Percentiles rank a stretch among this genome's conserved stretches.
phyloP scores from a whole-genome alignment of 2,329 filamentous ascomycete genomes.

The Trichoderma aggressivum region DNA sequence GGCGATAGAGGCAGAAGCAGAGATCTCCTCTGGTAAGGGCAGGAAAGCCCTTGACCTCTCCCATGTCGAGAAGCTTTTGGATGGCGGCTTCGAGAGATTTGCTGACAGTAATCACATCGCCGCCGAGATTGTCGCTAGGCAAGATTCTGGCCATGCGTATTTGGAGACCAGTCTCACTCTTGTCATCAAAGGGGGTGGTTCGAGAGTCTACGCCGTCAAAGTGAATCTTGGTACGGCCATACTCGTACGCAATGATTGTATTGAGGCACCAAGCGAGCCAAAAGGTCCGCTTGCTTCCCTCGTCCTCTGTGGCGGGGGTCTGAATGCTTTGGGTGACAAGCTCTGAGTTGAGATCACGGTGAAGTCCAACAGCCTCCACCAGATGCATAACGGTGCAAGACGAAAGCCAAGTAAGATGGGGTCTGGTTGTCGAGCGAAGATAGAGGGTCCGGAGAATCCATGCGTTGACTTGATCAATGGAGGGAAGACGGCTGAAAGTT shows the following conservation, averaged over 20 bases:
- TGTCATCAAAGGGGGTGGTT: neutral
- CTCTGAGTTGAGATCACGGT: slow-evolving; percentile 13
- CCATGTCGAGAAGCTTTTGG: neutral
- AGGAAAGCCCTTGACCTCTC: neutral
- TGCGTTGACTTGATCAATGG: slow-evolving; percentile 21
- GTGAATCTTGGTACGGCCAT: slow-evolving; percentile 13
- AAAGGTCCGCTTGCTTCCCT: slow-evolving; percentile 17
- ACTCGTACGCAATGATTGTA: slow-evolving; percentile 20
- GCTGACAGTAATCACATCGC: slow-evolving; percentile 1
- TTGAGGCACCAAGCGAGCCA: slow-evolving; percentile 22
- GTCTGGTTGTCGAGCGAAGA: slow-evolving; percentile 21
- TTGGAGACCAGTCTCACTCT: neutral
- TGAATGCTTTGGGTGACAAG: neutral
- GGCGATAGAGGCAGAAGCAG: slow-evolving; percentile 19
- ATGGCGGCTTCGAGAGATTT: slow-evolving; percentile 9
- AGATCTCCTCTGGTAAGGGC: slow-evolving; percentile 18
- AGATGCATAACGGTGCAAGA: slow-evolving; percentile 21
- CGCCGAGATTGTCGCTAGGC: neutral
- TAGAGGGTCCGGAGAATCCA: slow-evolving; percentile 23
- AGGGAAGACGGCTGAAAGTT: neutral
- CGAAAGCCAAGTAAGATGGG: slow-evolving; percentile 20
- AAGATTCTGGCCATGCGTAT: slow-evolving; percentile 2
- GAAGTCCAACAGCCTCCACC: slow-evolving; percentile 20
- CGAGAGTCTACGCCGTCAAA: slow-evolving; percentile 1
- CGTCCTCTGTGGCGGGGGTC: slow-evolving; percentile 10